Evolutionary conservation across 1,284 basidiomycete genomes (phyloP), one percentile per base, ranked within the genome.

Genomic region (Moesziomyces aphidis): DNA sequence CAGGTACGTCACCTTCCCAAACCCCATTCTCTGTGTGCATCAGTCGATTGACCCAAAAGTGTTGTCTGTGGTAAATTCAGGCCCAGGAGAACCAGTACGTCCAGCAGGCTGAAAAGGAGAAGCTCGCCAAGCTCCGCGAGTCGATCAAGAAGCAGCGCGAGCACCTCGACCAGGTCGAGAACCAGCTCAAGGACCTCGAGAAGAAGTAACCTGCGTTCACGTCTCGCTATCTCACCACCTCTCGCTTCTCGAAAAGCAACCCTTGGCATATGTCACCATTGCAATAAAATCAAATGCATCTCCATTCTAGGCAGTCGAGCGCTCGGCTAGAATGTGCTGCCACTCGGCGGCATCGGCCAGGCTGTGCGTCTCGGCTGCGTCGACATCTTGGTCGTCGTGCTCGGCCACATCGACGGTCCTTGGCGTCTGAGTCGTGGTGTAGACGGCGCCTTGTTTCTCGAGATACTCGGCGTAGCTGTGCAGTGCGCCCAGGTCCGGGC

Each of bases 61-160:
- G 31, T 34, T 13, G 10, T 4, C 8, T 13, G 31, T 34, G 31
- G 31, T 34, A 7, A 44, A 7, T 3, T 3, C 54, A 77, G 76
- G 76, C 78, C 19, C 60, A 73, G 43, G 78, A 80, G 67, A 70
- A 73, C 69, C 67, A 74, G 69, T 80, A 80, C 72, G 71, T 80
- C 22, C 65, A 71, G 51, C 62, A 80, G 62, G 66, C 69, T 23
- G 81, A 82, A 57, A 72, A 78, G 63, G 76, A 78, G 62, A 81
- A 81, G 70, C 81, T 82, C 55, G 56, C 55, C 34, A 77, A 79
- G 61, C 73, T 80, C 23, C 59, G 70, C 19, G 76, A 72, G 36
- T 75, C 76, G 36, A 63, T 78, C 59, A 66, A 75, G 71, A 67
- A 78, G 64, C 78, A 80, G 74, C 48, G 73, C 39, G 73, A 78